Conservation (phyloP, 805 yeast species). For the Sporopachydermia quercuum region DNA sequence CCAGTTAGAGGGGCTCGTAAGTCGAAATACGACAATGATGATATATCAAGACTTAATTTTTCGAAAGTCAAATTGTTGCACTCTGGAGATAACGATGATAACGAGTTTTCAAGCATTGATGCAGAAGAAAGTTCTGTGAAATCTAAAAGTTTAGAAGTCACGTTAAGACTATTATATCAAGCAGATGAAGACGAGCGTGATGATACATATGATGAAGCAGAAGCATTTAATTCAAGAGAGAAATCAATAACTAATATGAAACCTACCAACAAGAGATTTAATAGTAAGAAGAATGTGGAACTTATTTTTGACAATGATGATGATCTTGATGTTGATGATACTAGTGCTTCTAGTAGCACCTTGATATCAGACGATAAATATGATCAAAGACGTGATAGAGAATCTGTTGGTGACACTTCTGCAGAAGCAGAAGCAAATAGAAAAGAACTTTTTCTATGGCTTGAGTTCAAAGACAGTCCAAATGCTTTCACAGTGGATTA, state of each 20-base stretch:
- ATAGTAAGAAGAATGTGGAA: not conserved
- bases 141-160: conserved; percentile 30
- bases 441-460: conserved; percentile 43
- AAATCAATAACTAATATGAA: conserved; percentile 12
- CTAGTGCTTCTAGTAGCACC: conserved; percentile 3
- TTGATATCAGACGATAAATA: conserved; percentile 5
- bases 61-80: conserved; percentile 17
- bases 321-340: conserved; percentile 7
- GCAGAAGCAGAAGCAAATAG: conserved; percentile 21
- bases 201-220: conserved; percentile 29
- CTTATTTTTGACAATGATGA: conserved; percentile 7
- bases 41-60: conserved; percentile 18
- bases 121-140: conserved; percentile 40
- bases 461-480: conserved; percentile 35
- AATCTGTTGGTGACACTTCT: conserved; percentile 28
- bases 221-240: conserved; percentile 14
- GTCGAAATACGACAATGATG: conserved; percentile 17
- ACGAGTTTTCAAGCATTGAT: conserved; percentile 28
- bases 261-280: conserved; percentile 26
- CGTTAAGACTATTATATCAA: conserved; percentile 45
- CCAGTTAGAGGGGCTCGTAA: conserved; percentile 17
- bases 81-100: conserved; percentile 15
- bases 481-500: conserved; percentile 29
- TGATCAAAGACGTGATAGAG: conserved; percentile 9
- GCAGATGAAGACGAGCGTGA: conserved; percentile 80